Percentiles rank a stretch among this genome's conserved stretches.
Evolutionary conservation across 176 grass and related monocot genomes (phyloP).

Genomic region (Aegilops tauschii): DNA sequence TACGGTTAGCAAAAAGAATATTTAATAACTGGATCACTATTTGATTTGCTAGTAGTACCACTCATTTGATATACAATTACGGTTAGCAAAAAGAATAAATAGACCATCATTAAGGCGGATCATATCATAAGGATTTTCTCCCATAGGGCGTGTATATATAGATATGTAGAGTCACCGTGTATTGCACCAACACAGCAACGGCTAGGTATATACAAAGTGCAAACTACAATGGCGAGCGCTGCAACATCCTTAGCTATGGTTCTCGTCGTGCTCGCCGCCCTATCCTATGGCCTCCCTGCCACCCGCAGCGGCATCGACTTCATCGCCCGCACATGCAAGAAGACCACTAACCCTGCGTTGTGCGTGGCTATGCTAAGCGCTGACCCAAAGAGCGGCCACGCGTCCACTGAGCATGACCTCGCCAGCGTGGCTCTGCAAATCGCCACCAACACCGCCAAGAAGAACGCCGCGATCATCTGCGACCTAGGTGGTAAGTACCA

Average conservation of each 20-base stretch:
- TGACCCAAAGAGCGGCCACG: neutral
- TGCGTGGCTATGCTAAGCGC: neutral
- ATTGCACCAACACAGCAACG: no score
- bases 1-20: no score
- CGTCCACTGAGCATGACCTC: conserved; percentile 3
- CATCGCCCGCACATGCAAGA: neutral
- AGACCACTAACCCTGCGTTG: neutral
- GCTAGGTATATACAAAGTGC: neutral
- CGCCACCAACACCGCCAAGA: neutral
- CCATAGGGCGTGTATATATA: no score
- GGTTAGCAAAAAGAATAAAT: no score
- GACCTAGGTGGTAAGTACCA: neutral
- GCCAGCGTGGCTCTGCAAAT: neutral
- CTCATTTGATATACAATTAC: no score
- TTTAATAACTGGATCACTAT: no score
- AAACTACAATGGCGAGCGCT: neutral
- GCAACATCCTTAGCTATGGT: neutral
- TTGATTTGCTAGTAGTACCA: no score
- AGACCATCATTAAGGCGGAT: no score
- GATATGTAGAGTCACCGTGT: no score
- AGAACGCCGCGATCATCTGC: neutral
- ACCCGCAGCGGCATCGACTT: neutral
- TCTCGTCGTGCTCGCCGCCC: neutral
- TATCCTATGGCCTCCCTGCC: neutral
- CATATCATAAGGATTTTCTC: no score